These are phyloP conservation scores for Alisma plantagoaquatica DNA, from an alignment of 106 monocot genomes.

Conservation along the genomic window DNA sequence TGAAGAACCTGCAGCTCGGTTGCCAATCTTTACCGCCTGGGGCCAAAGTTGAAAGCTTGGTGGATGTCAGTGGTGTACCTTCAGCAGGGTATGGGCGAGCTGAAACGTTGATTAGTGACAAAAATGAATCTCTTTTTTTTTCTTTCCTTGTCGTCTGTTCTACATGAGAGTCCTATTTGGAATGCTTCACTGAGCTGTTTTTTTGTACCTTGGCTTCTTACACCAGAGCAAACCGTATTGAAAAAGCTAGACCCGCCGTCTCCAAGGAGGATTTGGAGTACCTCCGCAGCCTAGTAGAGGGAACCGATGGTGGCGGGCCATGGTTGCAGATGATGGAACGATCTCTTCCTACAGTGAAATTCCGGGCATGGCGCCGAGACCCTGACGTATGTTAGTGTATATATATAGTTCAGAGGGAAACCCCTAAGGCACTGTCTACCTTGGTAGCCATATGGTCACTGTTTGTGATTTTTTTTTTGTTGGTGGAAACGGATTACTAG, in stretches of 20 bases:
- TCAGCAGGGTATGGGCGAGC: not conserved
- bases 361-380: conserved; percentile 14
- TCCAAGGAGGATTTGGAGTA: conserved; percentile 9
- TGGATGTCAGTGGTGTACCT: not conserved
- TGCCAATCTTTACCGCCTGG: not conserved
- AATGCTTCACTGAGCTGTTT: not conserved
- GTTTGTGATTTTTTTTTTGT: not conserved
- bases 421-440: not conserved
- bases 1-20: conserved; percentile 10
- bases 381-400: not conserved
- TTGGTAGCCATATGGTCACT: not conserved
- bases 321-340: conserved; percentile 20
- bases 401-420: too few species aligned
- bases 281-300: conserved; percentile 10
- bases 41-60: not conserved
- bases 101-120: conserved; percentile 6
- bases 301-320: conserved; percentile 10
- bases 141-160: not conserved
- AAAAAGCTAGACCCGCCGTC: not conserved
- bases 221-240: not conserved
- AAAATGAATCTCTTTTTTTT: not conserved
- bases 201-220: conserved; percentile 1
- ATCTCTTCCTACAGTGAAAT: conserved; percentile 4
- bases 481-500: not conserved
- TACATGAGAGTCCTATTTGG: not conserved